Base-by-base conservation (phyloP, 2,329 filamentous ascomycete species). In the Trichophyton schoenleinii region DNA sequence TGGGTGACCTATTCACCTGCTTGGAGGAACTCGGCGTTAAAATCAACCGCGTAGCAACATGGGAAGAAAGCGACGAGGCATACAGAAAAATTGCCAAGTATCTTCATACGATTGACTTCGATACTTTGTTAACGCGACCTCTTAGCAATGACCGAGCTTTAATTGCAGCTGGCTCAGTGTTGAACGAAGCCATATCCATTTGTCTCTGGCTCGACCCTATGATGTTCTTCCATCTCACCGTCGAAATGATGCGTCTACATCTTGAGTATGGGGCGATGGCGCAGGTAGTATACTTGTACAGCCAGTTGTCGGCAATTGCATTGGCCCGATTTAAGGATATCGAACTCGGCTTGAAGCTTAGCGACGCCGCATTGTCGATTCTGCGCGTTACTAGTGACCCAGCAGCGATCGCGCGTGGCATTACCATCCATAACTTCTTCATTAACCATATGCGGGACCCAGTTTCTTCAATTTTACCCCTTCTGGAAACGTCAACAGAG, bases 11-110 rank as follows among this genome's bases (percentile, higher is more conserved):
- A 25, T 86, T 86, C 68, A 81, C 85, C 53, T 91, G 88, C 64
- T 76, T 96, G 15, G 76, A 75, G 31, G 86, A 86, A 11, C 79
- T 96, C 11, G 87, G 83, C 2, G 80, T 91, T 15, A 73, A 81
- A 1, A 77, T 94, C 11, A 82, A 86, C 38, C 78, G 85, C 1
- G 77, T 83, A 1, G 86, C 86, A 1, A 86, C 82, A 0, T 91
- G 85, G 70, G 85, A 91, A 66, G 83, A 87, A 66, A 95, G 89
- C 68, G 91, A 96, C 69, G 75, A 77, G 18, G 83, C 87, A 60
- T 96, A 94, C 67, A 80, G 85, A 66, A 78, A 80, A 59, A 75
- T 87, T 18, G 80, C 81, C n/a, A 71, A 79, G 1, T 80, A 80
- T 67, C 80, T 91, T 11, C 80, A 82, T 69, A 79, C 76, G 48